These are phyloP conservation scores for Penicillium decumbens DNA, from an alignment of 2,329 filamentous ascomycete species.

Conservation along the genomic window DNA sequence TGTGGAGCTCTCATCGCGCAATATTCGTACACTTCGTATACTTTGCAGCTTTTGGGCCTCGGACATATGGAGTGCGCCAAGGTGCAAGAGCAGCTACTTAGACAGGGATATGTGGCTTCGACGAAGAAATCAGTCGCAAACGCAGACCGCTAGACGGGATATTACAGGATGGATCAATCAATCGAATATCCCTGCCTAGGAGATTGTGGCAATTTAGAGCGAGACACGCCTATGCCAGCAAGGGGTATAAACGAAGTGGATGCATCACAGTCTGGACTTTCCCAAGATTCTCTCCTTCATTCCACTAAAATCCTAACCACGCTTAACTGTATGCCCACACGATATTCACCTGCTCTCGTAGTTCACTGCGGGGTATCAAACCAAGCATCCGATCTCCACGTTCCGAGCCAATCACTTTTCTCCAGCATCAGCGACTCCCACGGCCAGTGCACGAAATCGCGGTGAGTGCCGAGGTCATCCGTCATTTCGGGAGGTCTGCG, in stretches of 20 bases:
- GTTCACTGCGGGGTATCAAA: conserved; percentile 6
- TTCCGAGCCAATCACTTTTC: background rate
- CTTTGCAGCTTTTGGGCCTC: background rate
- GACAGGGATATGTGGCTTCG: background rate
- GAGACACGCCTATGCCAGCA: background rate
- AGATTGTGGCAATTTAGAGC: too few relatives aligned
- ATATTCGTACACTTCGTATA: background rate
- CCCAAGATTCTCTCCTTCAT: background rate
- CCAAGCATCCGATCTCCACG: background rate
- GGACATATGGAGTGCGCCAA: background rate
- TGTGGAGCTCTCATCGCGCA: background rate
- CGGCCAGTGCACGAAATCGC: conserved; percentile 1
- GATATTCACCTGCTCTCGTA: background rate
- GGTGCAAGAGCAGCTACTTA: background rate
- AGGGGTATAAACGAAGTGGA: background rate
- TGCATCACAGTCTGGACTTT: conserved; percentile 1
- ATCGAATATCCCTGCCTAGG: background rate
- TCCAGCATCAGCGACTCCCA: background rate
- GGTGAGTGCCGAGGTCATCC: conserved; percentile 3
- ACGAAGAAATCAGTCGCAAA: background rate
- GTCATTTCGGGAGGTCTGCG: background rate
- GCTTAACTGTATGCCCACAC: background rate
- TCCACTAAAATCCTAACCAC: too few relatives aligned
- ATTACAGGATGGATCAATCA: background rate
- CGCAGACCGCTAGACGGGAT: background rate